These are phyloP conservation scores for Beauveria pseudobassiana DNA, from an alignment of 2,329 filamentous ascomycete species.

Conservation along the genomic window DNA sequence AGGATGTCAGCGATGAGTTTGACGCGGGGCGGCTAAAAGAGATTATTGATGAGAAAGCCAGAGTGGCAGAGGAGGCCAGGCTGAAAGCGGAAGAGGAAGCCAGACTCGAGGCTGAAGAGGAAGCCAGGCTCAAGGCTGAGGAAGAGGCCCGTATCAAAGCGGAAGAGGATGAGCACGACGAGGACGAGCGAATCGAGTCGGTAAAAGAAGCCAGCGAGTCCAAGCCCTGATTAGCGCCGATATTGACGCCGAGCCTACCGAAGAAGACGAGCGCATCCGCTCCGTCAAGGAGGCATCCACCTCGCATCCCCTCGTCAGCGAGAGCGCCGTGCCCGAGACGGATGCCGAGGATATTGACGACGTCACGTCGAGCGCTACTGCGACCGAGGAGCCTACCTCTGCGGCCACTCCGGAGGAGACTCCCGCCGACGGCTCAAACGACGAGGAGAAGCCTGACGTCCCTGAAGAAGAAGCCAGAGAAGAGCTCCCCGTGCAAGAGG, in stretches of 20 bases:
- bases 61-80: slow-evolving; percentile 27
- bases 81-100: slow-evolving; percentile 18
- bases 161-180: slow-evolving; percentile 16
- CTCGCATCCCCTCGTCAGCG: neutral
- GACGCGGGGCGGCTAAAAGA: slow-evolving; percentile 57
- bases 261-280: slow-evolving; percentile 3
- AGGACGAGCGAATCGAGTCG: slow-evolving; percentile 10
- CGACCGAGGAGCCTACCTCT: neutral
- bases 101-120: slow-evolving; percentile 15
- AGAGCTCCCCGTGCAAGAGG: neutral
- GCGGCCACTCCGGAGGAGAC: neutral
- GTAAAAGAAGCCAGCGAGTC: slow-evolving; percentile 16
- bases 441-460: neutral
- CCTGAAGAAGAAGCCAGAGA: neutral
- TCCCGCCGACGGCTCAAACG: neutral
- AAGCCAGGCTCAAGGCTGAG: slow-evolving; percentile 14
- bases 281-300: neutral
- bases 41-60: slow-evolving; percentile 24
- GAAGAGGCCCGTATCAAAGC: slow-evolving; percentile 18
- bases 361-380: neutral
- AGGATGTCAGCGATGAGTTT: slow-evolving; percentile 73
- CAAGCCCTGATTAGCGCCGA: slow-evolving; percentile 2
- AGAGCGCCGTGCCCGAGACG: neutral
- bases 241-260: neutral
- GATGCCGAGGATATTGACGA: neutral